phyloP scores from a whole-genome alignment of 2,329 filamentous ascomycete genomes.

The Leptodontidium sp. region DNA sequence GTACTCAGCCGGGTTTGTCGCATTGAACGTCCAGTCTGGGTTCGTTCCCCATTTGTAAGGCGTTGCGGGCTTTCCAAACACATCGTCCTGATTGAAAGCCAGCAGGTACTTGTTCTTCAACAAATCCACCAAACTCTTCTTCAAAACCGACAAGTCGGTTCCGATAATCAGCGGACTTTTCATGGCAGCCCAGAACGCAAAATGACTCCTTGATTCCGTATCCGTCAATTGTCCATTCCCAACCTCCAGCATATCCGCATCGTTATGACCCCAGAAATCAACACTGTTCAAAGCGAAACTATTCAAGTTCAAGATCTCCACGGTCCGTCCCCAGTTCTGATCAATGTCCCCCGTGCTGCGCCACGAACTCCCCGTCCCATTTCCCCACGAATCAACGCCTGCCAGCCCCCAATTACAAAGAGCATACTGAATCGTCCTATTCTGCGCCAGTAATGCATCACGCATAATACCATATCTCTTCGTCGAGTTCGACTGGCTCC shows the following conservation, averaged over 20 bases:
- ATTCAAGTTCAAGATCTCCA: constrained; percentile 50
- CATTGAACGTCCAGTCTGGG: constrained; percentile 58
- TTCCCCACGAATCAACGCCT: constrained; percentile 59
- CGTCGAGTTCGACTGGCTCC: constrained; percentile 54
- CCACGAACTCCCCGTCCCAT: constrained; percentile 56
- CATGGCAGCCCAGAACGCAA: constrained; percentile 41
- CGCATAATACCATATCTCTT: constrained; percentile 58
- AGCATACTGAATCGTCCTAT: constrained; percentile 58
- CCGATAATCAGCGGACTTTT: constrained; percentile 41
- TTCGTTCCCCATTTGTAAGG: constrained; percentile 56
- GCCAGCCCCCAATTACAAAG: constrained; percentile 63
- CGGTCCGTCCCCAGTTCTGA: constrained; percentile 46
- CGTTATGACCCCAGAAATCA: constrained; percentile 50
- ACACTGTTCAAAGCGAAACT: constrained; percentile 48
- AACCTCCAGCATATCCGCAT: constrained; percentile 45
- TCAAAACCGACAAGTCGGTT: constrained; percentile 33
- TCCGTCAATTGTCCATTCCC: constrained; percentile 47
- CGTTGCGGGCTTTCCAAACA: constrained; percentile 52
- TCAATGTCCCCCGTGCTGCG: constrained; percentile 55
- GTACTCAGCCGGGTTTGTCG: constrained; percentile 57
- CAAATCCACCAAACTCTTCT: constrained; percentile 43
- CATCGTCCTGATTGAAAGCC: constrained; percentile 42
- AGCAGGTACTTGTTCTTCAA: constrained; percentile 39
- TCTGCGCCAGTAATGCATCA: constrained; percentile 56
- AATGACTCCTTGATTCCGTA: constrained; percentile 43